These are phyloP conservation scores for Heracleum sosnowskyi DNA, from an alignment of 129 eudicot genomes.

Conservation along the genomic window DNA sequence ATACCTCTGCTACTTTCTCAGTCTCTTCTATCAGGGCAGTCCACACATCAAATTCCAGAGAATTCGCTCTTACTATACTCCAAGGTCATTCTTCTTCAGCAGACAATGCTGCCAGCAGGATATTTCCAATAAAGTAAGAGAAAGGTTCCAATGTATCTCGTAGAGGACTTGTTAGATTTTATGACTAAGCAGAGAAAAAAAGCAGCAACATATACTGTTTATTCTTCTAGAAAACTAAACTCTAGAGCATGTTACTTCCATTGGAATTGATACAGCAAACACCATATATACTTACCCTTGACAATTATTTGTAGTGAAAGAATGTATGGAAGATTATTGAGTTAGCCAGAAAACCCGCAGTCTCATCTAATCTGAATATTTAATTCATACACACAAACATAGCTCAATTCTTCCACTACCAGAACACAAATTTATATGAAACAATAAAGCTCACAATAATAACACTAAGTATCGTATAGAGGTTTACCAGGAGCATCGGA, in stretches of 20 bases:
- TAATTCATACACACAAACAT: not conserved
- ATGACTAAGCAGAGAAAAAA: not conserved
- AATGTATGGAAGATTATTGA: not conserved
- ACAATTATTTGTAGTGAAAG: not conserved
- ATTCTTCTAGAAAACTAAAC: not conserved
- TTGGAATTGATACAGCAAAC: not conserved
- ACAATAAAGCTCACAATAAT: not conserved
- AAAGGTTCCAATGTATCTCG: no score
- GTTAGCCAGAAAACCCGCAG: not conserved
- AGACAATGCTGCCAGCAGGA: constrained; percentile 39
- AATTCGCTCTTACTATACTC: constrained; percentile 86
- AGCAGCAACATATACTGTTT: not conserved
- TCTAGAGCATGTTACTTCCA: not conserved
- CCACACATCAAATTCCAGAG: constrained; percentile 88
- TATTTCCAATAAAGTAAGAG: not conserved
- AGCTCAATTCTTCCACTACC: not conserved
- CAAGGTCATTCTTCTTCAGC: constrained; percentile 93
- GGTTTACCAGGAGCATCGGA: constrained; percentile 58
- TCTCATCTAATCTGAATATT: not conserved
- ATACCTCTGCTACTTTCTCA: constrained; percentile 73
- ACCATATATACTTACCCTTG: not conserved
- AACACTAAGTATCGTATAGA: not conserved
- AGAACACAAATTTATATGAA: not conserved
- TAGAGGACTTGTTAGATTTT: not conserved
- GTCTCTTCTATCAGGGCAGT: constrained; percentile 85